Conservation (phyloP, 306 rosid species). For the Casuarina equisetifolia region DNA sequence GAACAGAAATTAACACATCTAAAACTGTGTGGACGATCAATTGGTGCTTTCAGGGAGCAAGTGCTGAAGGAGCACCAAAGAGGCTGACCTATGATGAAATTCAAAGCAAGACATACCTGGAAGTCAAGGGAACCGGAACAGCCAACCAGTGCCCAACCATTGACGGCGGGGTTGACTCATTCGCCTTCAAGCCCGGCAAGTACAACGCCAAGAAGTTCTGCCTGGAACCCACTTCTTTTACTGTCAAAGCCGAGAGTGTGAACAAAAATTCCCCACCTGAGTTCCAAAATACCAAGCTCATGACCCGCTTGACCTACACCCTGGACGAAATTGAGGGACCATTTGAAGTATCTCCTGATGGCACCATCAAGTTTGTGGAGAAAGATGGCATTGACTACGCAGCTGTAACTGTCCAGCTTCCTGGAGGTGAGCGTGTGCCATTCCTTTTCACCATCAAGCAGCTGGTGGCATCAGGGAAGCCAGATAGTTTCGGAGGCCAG, state of each 20-base stretch:
- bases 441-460: slow-evolving; percentile 96
- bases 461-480: slow-evolving; percentile 90
- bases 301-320: slow-evolving; percentile 96
- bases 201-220: slow-evolving; percentile 80
- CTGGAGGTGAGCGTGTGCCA: slow-evolving; percentile 93
- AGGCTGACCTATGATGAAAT: slow-evolving; percentile 86
- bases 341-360: slow-evolving; percentile 70
- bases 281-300: slow-evolving; percentile 95
- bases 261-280: slow-evolving; percentile 80
- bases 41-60: slow-evolving; percentile 61
- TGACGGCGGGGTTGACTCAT: slow-evolving; percentile 78
- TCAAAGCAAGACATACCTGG: slow-evolving; percentile 92
- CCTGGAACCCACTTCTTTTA: slow-evolving; percentile 93
- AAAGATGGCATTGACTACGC: slow-evolving; percentile 94
- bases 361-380: slow-evolving; percentile 76
- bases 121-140: slow-evolving; percentile 90
- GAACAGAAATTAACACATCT: slow-evolving; percentile 5
- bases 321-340: slow-evolving; percentile 97
- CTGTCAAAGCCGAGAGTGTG: slow-evolving; percentile 85
- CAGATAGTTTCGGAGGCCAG: slow-evolving; percentile 63
- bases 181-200: slow-evolving; percentile 78
- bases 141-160: slow-evolving; percentile 98
- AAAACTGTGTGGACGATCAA: background rate
- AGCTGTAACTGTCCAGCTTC: slow-evolving; percentile 83
- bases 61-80: slow-evolving; percentile 87